phyloP scores from a whole-genome alignment of 345 rosid species.

The Leavenworthia alabamica region DNA sequence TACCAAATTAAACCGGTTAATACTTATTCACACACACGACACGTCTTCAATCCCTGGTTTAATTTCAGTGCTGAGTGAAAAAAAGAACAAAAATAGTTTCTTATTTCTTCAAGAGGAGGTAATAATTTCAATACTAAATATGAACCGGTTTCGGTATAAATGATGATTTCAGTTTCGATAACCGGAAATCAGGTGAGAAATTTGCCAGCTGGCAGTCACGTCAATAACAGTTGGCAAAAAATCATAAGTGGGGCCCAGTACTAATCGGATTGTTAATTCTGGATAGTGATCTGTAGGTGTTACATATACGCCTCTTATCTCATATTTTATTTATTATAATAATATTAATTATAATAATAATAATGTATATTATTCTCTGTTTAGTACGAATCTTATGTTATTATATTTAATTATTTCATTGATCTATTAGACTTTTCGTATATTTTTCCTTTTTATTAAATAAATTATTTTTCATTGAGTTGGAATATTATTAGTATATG shows the following conservation, averaged over 20 bases:
- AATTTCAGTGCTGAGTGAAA: not conserved
- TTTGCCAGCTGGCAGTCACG: constrained; percentile 35
- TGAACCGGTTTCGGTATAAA: not conserved
- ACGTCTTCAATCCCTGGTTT: not conserved
- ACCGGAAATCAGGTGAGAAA: not conserved
- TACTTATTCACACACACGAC: not conserved
- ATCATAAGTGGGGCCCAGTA: constrained; percentile 18
- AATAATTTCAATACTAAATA: not conserved
- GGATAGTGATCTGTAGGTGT: constrained; percentile 31
- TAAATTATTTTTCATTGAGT: too few species aligned
- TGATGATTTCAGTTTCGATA: not conserved
- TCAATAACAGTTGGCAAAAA: constrained; percentile 32
- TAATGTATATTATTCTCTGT: too few species aligned
- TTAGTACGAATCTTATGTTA: too few species aligned
- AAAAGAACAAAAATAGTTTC: not conserved
- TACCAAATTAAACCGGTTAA: not conserved
- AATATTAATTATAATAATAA: not conserved
- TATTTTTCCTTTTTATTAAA: too few species aligned
- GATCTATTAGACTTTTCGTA: not conserved
- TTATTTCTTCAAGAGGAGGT: not conserved
- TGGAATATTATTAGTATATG: too few species aligned
- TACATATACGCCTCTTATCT: constrained; percentile 29
- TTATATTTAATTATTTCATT: not conserved
- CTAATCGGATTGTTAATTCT: constrained; percentile 30
- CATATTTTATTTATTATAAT: too few species aligned